Base-by-base conservation (phyloP, 768 basidiomycete species). In the Boletus barrowsii region DNA sequence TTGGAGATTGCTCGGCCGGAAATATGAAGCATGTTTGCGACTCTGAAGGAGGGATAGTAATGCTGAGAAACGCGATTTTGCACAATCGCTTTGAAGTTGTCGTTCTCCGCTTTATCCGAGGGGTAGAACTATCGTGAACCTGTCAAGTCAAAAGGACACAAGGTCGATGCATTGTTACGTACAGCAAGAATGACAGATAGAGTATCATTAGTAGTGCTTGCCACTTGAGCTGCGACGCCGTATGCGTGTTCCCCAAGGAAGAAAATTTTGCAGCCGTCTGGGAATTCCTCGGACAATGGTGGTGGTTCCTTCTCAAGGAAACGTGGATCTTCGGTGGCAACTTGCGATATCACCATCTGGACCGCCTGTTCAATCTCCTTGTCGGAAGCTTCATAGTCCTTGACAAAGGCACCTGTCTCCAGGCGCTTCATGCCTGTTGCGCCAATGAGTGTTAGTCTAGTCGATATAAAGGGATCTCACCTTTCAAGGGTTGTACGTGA, bases 211-310 rank as follows among this genome's bases (percentile, higher is more conserved):
- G 80, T 81, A 0, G 93, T 91, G 0, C 73, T 79, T 37, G 83
- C 79, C 11, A 99, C 92, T 63, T 94, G 90, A 0, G 95, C 94
- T 14, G 96, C 93, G 3, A 91, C 87, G n/a, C 97, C 97, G 65
- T 96, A 99, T 0, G 90, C 93, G 67, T 93, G 87, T 64, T 91
- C 88, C 15, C 96, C 95, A 8, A 98, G 79, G 83, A 98, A 98
- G 74, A 99, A 97, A 29, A 98, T 90, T 66, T 88, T 91, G 68
- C 84, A 89, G 1, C 89, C 91, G 0, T 83, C 84, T 0, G 95
- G 94, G 73, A 92, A 98, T 67, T 98, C 97, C 49, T 93, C 86
- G 0, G 84, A 78, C 30, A 98, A 72, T 0, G 91, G 85, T 1
- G 92, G 88, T 0, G 97, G 83, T 10, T 83, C 84, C 62, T 83